Percentiles rank a stretch among this genome's conserved stretches.
Conservation (phyloP, 2,329 filamentous ascomycete species). For the Cryphonectria nitschkei region DNA sequence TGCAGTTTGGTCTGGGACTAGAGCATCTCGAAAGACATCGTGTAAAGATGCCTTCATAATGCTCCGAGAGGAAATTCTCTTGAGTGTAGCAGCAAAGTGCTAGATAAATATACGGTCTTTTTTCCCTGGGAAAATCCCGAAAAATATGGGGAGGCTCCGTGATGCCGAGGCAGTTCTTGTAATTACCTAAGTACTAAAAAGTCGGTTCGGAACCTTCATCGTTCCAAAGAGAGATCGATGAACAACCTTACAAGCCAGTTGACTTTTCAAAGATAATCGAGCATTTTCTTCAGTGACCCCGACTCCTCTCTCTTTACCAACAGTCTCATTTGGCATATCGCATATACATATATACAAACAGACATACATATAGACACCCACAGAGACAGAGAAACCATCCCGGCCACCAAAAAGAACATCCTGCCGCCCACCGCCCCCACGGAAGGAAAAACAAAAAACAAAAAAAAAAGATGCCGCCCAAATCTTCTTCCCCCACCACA, state of each 20-base stretch:
- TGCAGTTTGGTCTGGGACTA: too few relatives aligned
- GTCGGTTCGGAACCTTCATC: not conserved
- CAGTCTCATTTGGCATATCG: not conserved
- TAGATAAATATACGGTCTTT: not conserved
- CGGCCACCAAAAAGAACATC: too few relatives aligned
- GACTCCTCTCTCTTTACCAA: not conserved
- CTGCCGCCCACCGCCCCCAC: too few relatives aligned
- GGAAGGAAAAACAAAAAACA: too few relatives aligned
- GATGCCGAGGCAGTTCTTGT: constrained; percentile 4
- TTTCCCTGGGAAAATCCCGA: not conserved
- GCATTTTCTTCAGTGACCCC: not conserved
- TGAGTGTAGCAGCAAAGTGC: not conserved
- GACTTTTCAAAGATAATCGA: too few relatives aligned
- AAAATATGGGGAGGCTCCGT: not conserved
- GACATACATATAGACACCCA: too few relatives aligned
- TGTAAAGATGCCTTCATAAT: too few relatives aligned
- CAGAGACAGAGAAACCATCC: not conserved
- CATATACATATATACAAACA: not conserved
- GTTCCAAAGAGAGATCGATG: not conserved
- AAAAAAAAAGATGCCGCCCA: constrained; percentile 8
- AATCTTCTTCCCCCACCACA: not conserved
- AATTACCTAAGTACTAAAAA: too few relatives aligned
- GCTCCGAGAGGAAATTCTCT: too few relatives aligned
- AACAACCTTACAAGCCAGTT: not conserved
- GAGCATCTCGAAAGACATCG: too few relatives aligned